Evolutionary conservation across 2,329 filamentous ascomycete genomes (phyloP), one percentile per base, ranked within the genome.

Genomic region (Dichotomopilus funicola): DNA sequence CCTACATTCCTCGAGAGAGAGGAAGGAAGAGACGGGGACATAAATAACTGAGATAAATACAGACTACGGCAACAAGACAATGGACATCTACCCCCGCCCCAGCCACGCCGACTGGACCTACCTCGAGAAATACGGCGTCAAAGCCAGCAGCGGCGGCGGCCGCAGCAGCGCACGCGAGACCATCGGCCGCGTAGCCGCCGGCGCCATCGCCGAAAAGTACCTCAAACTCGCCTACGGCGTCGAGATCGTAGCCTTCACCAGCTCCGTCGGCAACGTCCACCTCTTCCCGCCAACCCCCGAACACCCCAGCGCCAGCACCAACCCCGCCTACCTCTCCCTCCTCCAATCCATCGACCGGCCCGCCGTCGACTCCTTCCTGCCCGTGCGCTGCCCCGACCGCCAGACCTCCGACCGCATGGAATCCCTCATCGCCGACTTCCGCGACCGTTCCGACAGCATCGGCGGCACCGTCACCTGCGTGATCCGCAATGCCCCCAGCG

Each of bases 41-140:
- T 12, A 12, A 27, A 13, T 49, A 46, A 40, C 47, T 8, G 13
- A 27, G 4, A 12, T n/a, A 8, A 8, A 33, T 46, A 3, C 51
- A 63, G 94, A 99, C 76, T 97, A 97, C 73, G 88, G 88, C 55
- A 82, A 84, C 73, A 82, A 83, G 69, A 96, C 91, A 35, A 96
- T 96, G 83, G 89, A 97, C 72, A 75, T 85, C 60, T 97, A 87
- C 79, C 94, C 94, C 4, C 82, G 94, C 51, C 94, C 92, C 38
- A 90, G 85, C 69, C 94, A 97, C 73, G 92, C 94, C 58, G 92
- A 97, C 74, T 96, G 88, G 83, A 97, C 94, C 58, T 97, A 97
- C 75, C 79, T 96, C 59, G 89, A 96, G 72, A 97, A 97, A 76
- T 99, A 99, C 71, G 92, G 92, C 55, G 85, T 95, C 64, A 95